Base-by-base conservation (phyloP, 2,329 filamentous ascomycete species). In the Bertia moriformis region DNA sequence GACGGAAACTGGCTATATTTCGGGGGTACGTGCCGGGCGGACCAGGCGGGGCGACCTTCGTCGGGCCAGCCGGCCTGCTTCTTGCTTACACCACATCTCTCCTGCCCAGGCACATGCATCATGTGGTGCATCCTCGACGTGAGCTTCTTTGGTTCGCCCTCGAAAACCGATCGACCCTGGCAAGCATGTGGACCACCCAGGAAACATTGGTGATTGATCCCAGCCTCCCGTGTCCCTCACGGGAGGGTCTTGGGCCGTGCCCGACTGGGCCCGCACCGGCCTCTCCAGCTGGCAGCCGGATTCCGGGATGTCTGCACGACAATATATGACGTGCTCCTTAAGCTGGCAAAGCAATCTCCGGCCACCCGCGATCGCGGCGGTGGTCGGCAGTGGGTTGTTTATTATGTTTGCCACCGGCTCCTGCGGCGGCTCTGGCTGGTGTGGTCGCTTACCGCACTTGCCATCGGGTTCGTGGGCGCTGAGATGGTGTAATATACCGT, bases 111-210 rank as follows among this genome's bases (percentile, higher is more conserved):
- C n/a, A 69, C 67, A 2, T 59, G 66, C 1, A 51, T 64, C 18
- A 61, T 63, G 15, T 73, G 69, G 69, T 63, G 71, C 22, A 60
- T 71, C 4, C 57, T 74, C 10, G 71, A 75, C 40, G 55, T 73
- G n/a, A 66, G 66, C 13, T 73, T 73, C 44, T 73, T 72, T 43
- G 70, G 69, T 2, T 66, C 73, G 40, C 65, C 3, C 56, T 73
- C 4, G 66, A 66, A 38, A 65, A 65, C 40, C 48, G 59, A 38
- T 55, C 57, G 4, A 62, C 60, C 0, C 48, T 65, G 2, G 56
- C 60, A 17, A 61, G 62, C 33, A 53, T 65, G 39, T 65, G 62
- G 62, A 57, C 56, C 7, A 65, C 62, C 0, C 53, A 47, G 1
- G 40, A 43, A 1, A 48, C 53, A 2, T 50, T 53, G 0, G 45